These are phyloP conservation scores for Glomus cerebriforme DNA, from an alignment of 192 early-diverging fungal species.

Conservation along the genomic window DNA sequence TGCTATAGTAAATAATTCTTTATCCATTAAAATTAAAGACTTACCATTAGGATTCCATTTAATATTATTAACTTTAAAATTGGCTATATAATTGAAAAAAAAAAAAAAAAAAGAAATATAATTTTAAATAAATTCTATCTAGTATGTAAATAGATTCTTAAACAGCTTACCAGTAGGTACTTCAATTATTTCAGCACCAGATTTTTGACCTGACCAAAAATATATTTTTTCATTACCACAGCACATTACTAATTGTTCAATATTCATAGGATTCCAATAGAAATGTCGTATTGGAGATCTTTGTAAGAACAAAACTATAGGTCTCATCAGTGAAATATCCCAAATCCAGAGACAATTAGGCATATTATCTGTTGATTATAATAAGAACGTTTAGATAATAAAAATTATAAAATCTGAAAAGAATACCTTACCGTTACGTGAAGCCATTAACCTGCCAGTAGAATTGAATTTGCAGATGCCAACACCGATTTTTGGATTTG, in stretches of 20 bases:
- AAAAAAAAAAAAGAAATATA: neutral
- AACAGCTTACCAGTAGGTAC: constrained; percentile 51
- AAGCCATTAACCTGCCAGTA: constrained; percentile 59
- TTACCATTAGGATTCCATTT: constrained; percentile 75
- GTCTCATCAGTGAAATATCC: constrained; percentile 52
- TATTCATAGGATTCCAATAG: constrained; percentile 69
- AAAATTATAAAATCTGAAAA: neutral
- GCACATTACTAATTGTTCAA: constrained; percentile 60
- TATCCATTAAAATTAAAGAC: constrained; percentile 68
- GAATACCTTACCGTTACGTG: constrained; percentile 65
- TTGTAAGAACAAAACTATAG: constrained; percentile 62
- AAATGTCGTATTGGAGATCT: constrained; percentile 54
- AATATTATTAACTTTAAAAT: constrained; percentile 62
- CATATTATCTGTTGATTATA: constrained; percentile 63
- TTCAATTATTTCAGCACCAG: constrained; percentile 45
- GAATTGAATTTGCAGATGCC: constrained; percentile 66
- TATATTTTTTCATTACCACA: constrained; percentile 62
- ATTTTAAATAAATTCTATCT: neutral
- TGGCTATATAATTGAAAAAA: constrained; percentile 42
- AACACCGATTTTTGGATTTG: constrained; percentile 74
- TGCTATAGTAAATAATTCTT: constrained; percentile 71
- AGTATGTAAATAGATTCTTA: constrained; percentile 9
- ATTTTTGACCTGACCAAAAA: constrained; percentile 51
- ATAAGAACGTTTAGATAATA: neutral
- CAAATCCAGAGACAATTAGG: constrained; percentile 78